Evolutionary conservation across 1,284 basidiomycete genomes (phyloP), one percentile per base, ranked within the genome.

Genomic region (Ganoderma sinense): DNA sequence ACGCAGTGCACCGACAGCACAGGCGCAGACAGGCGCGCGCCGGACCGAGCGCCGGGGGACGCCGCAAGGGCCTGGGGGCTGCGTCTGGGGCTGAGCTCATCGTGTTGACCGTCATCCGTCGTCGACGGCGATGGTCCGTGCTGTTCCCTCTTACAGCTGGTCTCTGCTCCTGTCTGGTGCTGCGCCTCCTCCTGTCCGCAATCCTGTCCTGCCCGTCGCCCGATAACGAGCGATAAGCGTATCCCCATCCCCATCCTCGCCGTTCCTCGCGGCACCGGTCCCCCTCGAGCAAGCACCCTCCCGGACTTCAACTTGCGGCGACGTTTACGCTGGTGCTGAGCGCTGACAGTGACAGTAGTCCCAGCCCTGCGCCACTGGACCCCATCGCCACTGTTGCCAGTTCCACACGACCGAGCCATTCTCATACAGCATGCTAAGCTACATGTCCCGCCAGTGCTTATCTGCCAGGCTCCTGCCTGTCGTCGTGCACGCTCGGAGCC

Each of bases 71-170:
- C 10, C 3, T 53, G 23, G 36, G n/a, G 10, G 58, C 58, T 59
- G 59, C 39, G 39, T 41, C 16, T 18, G 14, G 33, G 36, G 59
- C 39, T 61, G 59, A 61, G 59, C 59, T 61, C 59, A 26, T 40
- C 59, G 59, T 11, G 48, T 51, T 51, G 48, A 51, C 53, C 31
- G 53, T n/a, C n/a, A n/a, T n/a, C n/a, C n/a, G n/a, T 36, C 36
- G 36, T 18, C 31, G 39, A 26, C 59, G 14, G n/a, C 48, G 11
- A 26, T 51, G 48, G 23, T 51, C 23, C 48, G 23, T 23, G 39
- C 13, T 26, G 23, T 18, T 13, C 39, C 16, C 58, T 3, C 36
- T n/a, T n/a, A 26, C 53, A 56, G n/a, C 4, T 16, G 36, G n/a
- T 26, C 10, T 26, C 36, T 2, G 36, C 36, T 36, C 36, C 36